Conservation (phyloP, 306 rosid genomes). For the Vigna reflexopilosa region DNA sequence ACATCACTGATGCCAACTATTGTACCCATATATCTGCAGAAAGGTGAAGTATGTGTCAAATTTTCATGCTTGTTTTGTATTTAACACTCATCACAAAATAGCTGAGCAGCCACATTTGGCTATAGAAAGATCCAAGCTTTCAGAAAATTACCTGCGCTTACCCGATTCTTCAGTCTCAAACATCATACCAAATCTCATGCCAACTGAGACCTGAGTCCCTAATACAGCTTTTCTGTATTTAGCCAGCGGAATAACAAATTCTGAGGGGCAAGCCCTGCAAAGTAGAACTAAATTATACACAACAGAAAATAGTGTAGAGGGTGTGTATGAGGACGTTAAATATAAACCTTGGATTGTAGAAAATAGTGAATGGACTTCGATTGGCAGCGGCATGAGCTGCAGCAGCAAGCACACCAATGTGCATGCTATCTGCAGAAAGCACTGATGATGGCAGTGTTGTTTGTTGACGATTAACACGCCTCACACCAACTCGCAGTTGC, state of each 20-base stretch:
- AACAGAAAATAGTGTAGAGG: not conserved
- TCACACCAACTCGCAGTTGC: slow-evolving; percentile 81
- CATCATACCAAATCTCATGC: slow-evolving; percentile 99
- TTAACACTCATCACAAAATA: not conserved
- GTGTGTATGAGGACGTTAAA: not conserved
- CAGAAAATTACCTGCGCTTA: slow-evolving; percentile 81
- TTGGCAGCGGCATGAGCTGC: slow-evolving; percentile 98
- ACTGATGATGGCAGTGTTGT: slow-evolving; percentile 92
- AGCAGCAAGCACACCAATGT: slow-evolving; percentile 98
- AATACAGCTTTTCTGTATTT: slow-evolving; percentile 80
- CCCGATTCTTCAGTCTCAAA: slow-evolving; percentile 99
- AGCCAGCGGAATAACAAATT: slow-evolving; percentile 86
- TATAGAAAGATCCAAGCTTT: slow-evolving; percentile 6
- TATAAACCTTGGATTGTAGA: slow-evolving; percentile 92
- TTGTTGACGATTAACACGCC: slow-evolving; percentile 97
- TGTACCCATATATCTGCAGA: slow-evolving; percentile 92
- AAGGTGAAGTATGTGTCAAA: slow-evolving; percentile 35
- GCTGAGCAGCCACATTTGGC: not conserved
- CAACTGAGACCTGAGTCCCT: slow-evolving; percentile 86
- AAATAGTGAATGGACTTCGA: slow-evolving; percentile 84
- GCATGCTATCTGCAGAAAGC: slow-evolving; percentile 98
- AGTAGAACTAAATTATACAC: slow-evolving; percentile 18
- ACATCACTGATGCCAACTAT: slow-evolving; percentile 78
- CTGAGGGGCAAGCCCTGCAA: slow-evolving; percentile 96
- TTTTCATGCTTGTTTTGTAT: slow-evolving; percentile 7